Base-by-base conservation (phyloP, 345 rosid species). In the Microcos paniculata region DNA sequence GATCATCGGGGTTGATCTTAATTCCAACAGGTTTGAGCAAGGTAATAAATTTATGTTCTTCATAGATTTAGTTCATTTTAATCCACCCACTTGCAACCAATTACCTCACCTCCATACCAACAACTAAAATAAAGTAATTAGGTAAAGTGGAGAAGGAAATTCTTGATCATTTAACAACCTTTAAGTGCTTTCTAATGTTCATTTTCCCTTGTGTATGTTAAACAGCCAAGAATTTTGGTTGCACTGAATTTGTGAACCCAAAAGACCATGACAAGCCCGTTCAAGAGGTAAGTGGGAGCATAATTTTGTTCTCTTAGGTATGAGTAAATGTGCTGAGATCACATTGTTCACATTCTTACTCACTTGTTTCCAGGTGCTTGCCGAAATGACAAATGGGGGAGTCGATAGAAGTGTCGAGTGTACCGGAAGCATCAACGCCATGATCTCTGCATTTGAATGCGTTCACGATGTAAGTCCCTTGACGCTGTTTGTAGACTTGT, bases 401-500 rank as follows among this genome's bases (percentile, higher is more conserved):
- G 87, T 84, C 4, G 90, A 87, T 51, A 56, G 87, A 26, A 85
- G 87, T 8, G 62, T 85, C 5, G 87, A 85, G 72, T 81, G 88
- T 63, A 85, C 83, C 3, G 84, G 88, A 48, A 82, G 57, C 75
- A 69, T 74, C 64, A 42, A 80, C 10, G 85, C 87, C 74, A 81
- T 87, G 88, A 80, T 84, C 45, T 83, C 90, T 0, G 86, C 90
- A 23, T 87, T 84, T 21, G 86, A 87, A 81, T 85, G 88, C 52
- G 85, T 81, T 58, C 88, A 85, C n/a, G 85, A 85, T 77, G 88
- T 81, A 81, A 80, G 28, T 59, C 18, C 70, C 10, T 62, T 8
- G 1, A 23, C 0, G 1, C 33, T 3, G 7, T 12, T 33, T 26
- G 19, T 14, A 28, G 28, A 7, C 18, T 61, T 61, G 1, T 0